A percentile compares a stretch with the other conserved stretches of the same genome.
Conservation (phyloP, 1,284 basidiomycete genomes). For the Phenoliferia sp. region DNA sequence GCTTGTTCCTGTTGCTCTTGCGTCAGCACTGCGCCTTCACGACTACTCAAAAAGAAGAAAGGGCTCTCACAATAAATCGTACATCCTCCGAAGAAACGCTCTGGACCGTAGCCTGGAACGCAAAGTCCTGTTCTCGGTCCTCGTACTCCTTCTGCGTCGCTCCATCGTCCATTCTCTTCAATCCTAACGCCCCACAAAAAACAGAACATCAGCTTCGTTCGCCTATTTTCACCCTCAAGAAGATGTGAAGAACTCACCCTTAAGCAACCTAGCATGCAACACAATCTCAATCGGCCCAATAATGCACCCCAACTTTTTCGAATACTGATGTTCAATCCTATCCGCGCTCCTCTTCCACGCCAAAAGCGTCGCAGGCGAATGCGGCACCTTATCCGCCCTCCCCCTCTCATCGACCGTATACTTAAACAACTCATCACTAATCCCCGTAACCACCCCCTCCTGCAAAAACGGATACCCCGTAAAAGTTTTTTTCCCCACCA, state of each 20-base stretch:
- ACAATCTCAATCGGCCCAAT: conserved; percentile 75
- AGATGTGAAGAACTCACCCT: conserved; percentile 62
- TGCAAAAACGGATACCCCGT: conserved; percentile 91
- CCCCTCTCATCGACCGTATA: conserved; percentile 62
- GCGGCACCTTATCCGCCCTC: conserved; percentile 62
- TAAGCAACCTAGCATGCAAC: conserved; percentile 77
- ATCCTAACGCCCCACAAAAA: conserved; percentile 51
- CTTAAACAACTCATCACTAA: conserved; percentile 83
- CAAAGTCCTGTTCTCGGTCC: conserved; percentile 78
- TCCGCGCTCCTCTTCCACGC: conserved; percentile 72
- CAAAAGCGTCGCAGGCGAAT: conserved; percentile 45
- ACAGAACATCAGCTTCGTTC: not conserved
- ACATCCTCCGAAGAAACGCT: conserved; percentile 81
- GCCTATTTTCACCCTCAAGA: not conserved
- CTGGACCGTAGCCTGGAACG: conserved; percentile 74
- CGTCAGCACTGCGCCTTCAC: not conserved
- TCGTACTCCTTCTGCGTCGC: conserved; percentile 95
- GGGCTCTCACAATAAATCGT: conserved; percentile 72
- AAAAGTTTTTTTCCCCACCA: conserved; percentile 74
- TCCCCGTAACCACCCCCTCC: conserved; percentile 79
- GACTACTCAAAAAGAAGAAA: not conserved
- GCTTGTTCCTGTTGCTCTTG: conserved; percentile 49
- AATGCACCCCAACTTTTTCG: conserved; percentile 81
- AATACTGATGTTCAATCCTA: conserved; percentile 75
- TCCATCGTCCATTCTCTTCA: conserved; percentile 82